These are phyloP conservation scores for Neospora caninum DNA, from an alignment of 169 alveolate species.

Conservation along the genomic window DNA sequence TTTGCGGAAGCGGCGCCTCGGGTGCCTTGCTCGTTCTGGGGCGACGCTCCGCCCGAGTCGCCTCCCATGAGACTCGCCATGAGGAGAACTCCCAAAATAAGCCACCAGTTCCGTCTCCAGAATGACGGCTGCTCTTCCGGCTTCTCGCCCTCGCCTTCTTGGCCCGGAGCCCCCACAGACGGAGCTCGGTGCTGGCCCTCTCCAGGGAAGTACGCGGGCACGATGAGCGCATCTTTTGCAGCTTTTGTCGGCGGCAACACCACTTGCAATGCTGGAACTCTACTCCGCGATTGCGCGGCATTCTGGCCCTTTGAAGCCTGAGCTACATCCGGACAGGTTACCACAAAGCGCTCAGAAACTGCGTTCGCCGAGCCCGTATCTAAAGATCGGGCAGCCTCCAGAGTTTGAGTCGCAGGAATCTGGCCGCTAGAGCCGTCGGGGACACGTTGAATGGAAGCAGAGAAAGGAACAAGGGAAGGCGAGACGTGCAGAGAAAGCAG, in stretches of 20 bases:
- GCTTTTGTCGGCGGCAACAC: neutral
- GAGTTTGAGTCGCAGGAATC: neutral
- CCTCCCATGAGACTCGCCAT: conserved; percentile 18
- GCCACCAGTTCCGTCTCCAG: conserved; percentile 33
- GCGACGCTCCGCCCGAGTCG: neutral
- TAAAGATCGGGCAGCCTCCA: too few relatives aligned
- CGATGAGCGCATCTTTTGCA: neutral
- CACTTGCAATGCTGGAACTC: neutral
- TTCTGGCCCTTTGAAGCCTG: too few relatives aligned
- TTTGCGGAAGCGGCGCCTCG: neutral
- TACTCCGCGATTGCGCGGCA: too few relatives aligned
- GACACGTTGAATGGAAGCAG: neutral
- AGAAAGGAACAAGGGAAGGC: conserved; percentile 18
- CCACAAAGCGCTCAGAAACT: neutral
- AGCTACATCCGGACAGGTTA: neutral
- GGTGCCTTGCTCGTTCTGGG: neutral
- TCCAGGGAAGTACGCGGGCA: conserved; percentile 6
- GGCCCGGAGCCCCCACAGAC: neutral
- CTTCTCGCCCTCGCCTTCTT: neutral
- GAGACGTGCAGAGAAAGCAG: conserved; percentile 6
- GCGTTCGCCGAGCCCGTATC: neutral
- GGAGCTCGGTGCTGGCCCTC: conserved; percentile 4
- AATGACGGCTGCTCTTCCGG: conserved; percentile 14
- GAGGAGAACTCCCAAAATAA: neutral
- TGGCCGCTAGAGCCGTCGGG: neutral